Percentiles rank a stretch among this genome's conserved stretches.
Evolutionary conservation across 1,284 basidiomycete genomes (phyloP).

Genomic region (Tilletia setariae): DNA sequence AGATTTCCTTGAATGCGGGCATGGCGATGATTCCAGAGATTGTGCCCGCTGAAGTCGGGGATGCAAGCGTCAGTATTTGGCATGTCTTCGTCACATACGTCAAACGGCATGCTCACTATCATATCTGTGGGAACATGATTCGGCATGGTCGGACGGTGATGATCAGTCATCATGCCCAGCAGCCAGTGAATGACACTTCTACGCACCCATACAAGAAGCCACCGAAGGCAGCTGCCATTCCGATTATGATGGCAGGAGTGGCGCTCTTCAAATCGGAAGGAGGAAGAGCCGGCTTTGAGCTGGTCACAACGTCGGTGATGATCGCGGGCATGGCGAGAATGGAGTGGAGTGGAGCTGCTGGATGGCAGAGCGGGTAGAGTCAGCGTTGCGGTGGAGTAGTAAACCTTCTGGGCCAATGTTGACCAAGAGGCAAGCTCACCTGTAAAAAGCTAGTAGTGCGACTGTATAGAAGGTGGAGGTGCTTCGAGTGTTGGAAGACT

Average conservation of each 20-base stretch:
- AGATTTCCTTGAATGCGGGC: constrained; percentile 33
- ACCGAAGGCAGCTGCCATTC: constrained; percentile 16
- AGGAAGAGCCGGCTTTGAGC: not conserved
- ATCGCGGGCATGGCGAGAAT: not conserved
- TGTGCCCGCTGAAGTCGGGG: constrained; percentile 36
- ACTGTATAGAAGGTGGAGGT: too few relatives aligned
- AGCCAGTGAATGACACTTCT: too few relatives aligned
- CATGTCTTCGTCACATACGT: not conserved
- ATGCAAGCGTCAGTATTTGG: not conserved
- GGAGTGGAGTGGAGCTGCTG: too few relatives aligned
- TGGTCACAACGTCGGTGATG: not conserved
- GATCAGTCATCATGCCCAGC: too few relatives aligned
- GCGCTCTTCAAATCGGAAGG: not conserved
- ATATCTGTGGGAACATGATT: too few relatives aligned
- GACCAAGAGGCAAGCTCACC: too few relatives aligned
- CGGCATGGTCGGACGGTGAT: too few relatives aligned
- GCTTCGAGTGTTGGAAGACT: too few relatives aligned
- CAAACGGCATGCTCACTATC: constrained; percentile 23
- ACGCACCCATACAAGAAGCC: constrained; percentile 26
- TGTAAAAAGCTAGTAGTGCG: too few relatives aligned
- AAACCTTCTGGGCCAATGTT: too few relatives aligned
- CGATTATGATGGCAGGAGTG: constrained; percentile 9
- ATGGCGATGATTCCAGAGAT: constrained; percentile 39
- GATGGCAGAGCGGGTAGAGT: too few relatives aligned
- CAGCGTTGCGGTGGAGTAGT: too few relatives aligned